These are phyloP conservation scores for Lantana camara DNA, from an alignment of 257 asterid species.

Conservation along the genomic window DNA sequence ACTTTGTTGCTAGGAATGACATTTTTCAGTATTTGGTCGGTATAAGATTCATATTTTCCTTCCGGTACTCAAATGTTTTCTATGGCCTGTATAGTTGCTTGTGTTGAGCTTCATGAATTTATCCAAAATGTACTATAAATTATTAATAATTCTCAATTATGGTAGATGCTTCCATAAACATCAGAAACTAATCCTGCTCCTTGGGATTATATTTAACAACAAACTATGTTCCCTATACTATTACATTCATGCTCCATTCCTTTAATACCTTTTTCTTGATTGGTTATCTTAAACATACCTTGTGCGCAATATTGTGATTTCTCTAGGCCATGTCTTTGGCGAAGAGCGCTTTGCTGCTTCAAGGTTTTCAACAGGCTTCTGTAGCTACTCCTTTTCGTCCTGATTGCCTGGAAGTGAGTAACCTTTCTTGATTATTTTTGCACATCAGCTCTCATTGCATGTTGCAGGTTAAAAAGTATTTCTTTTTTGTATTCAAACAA, in stretches of 20 bases:
- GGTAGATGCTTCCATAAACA: slow-evolving; percentile 10
- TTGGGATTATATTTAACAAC: not conserved
- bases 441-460: slow-evolving; percentile 5
- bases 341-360: slow-evolving; percentile 68
- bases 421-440: slow-evolving; percentile 19
- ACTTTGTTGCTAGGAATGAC: slow-evolving; percentile 96
- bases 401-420: slow-evolving; percentile 63
- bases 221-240: not conserved
- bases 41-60: slow-evolving; percentile 28
- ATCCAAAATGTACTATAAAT: not conserved
- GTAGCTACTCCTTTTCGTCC: slow-evolving; percentile 52
- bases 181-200: not conserved
- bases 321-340: slow-evolving; percentile 83
- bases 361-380: slow-evolving; percentile 54
- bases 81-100: slow-evolving; percentile 16
- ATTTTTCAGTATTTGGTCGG: slow-evolving; percentile 90
- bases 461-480: not conserved
- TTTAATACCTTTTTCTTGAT: slow-evolving; percentile 20
- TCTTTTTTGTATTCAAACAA: not conserved
- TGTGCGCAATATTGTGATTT: slow-evolving; percentile 22
- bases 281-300: not conserved
- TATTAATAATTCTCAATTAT: not conserved
- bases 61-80: slow-evolving; percentile 16
- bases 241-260: not conserved
- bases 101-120: slow-evolving; percentile 19